Evolutionary conservation across 495 filamentous ascomycete species (phyloP).

Genomic region (Penicillium atrosanguineum): DNA sequence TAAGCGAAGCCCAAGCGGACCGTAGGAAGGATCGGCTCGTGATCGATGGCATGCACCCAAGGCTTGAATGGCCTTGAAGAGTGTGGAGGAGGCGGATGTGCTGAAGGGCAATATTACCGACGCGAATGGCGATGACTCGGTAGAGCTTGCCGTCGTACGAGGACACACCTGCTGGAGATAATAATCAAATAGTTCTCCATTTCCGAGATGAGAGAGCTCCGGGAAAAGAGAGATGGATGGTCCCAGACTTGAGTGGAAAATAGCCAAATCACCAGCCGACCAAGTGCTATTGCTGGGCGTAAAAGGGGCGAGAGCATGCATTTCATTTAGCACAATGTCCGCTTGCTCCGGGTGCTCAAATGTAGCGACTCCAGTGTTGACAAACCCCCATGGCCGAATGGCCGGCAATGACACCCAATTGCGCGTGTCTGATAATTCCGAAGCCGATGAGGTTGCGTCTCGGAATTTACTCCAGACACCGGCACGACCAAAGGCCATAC

Average conservation of each 20-base stretch:
- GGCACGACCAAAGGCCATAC: slow-evolving; percentile 43
- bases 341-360: slow-evolving; percentile 31
- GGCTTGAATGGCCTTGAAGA: slow-evolving; percentile 41
- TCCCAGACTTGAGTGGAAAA: slow-evolving; percentile 7
- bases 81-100: slow-evolving; percentile 33
- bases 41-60: slow-evolving; percentile 41
- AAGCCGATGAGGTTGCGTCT: slow-evolving; percentile 8
- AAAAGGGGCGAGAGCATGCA: slow-evolving; percentile 19
- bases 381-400: slow-evolving; percentile 36
- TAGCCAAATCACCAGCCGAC: neutral
- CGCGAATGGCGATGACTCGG: slow-evolving; percentile 38
- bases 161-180: slow-evolving; percentile 45
- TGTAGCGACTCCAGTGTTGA: slow-evolving; percentile 35
- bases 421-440: slow-evolving; percentile 17
- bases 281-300: neutral
- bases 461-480: slow-evolving; percentile 42
- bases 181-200: slow-evolving; percentile 40
- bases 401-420: slow-evolving; percentile 30
- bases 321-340: slow-evolving; percentile 28
- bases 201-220: slow-evolving; percentile 20
- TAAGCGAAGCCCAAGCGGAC: slow-evolving; percentile 31
- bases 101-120: slow-evolving; percentile 41
- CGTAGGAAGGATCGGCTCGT: slow-evolving; percentile 28
- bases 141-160: slow-evolving; percentile 38
- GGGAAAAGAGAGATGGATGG: slow-evolving; percentile 31